Conservation (phyloP, 441 rosid genomes). For the Dalechampia spathulata region DNA sequence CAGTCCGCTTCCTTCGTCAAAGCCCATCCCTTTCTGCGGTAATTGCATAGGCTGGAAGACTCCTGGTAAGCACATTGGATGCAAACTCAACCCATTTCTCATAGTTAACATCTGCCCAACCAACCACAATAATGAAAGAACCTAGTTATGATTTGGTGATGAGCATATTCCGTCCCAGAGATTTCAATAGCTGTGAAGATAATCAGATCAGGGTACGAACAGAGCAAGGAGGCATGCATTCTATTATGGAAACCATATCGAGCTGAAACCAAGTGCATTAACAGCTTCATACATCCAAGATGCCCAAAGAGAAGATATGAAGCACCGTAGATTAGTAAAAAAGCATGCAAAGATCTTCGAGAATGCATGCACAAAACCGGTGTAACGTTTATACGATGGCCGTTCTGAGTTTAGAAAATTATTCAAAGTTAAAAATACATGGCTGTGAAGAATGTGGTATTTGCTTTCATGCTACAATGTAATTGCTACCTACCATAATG, state of each 20-base stretch:
- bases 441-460: too few relatives aligned
- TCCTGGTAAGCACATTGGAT: conserved; percentile 57
- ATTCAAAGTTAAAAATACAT: too few relatives aligned
- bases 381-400: too few relatives aligned
- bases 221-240: too few relatives aligned
- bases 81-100: conserved; percentile 67
- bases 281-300: background rate
- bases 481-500: background rate
- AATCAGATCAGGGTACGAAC: too few relatives aligned
- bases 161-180: background rate
- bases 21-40: conserved; percentile 34
- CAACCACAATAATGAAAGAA: conserved; percentile 3
- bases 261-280: too few relatives aligned
- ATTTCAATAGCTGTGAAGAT: background rate
- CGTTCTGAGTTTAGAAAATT: too few relatives aligned
- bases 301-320: background rate
- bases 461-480: background rate
- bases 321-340: background rate
- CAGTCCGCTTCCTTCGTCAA: conserved; percentile 40
- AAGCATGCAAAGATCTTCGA: too few relatives aligned
- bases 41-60: conserved; percentile 37
- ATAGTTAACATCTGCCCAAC: conserved; percentile 58
- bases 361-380: too few relatives aligned
- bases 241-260: too few relatives aligned
- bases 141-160: background rate